These are phyloP conservation scores for Chiua virens DNA, from an alignment of 768 basidiomycete genomes.

Conservation along the genomic window DNA sequence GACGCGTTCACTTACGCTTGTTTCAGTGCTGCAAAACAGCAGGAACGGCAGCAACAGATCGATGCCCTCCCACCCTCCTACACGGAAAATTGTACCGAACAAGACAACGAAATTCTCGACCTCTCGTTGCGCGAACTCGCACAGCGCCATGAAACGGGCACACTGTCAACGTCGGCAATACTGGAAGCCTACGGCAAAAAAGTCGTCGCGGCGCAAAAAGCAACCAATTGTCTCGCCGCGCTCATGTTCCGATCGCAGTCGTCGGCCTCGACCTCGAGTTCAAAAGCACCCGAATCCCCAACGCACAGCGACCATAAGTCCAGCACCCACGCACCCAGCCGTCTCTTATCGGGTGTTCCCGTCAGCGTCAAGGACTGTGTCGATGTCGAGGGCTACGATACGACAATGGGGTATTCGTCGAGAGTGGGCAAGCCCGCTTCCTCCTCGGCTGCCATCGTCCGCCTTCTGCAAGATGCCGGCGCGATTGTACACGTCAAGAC, in stretches of 20 bases:
- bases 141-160: conserved; percentile 27
- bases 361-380: conserved; percentile 51
- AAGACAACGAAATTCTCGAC: conserved; percentile 36
- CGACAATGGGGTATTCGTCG: conserved; percentile 44
- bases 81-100: conserved; percentile 30
- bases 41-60: conserved; percentile 30
- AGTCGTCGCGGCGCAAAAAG: conserved; percentile 37
- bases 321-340: not conserved
- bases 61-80: conserved; percentile 31
- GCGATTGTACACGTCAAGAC: conserved; percentile 44
- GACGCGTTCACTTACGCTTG: not conserved
- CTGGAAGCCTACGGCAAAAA: conserved; percentile 43
- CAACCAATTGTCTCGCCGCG: conserved; percentile 53
- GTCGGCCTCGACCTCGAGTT: not conserved
- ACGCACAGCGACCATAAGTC: conserved; percentile 6
- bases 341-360: conserved; percentile 45
- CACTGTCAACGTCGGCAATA: conserved; percentile 31
- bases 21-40: conserved; percentile 35
- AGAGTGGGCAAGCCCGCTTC: conserved; percentile 35
- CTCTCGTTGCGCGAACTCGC: conserved; percentile 39
- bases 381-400: conserved; percentile 46
- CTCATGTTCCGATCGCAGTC: conserved; percentile 38
- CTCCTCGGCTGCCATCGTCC: conserved; percentile 38
- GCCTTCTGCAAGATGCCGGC: conserved; percentile 42
- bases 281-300: conserved; percentile 7